Evolutionary conservation across 176 grass and related monocot genomes (phyloP), one percentile per base, ranked within the genome.

Genomic region (Carex pumila): DNA sequence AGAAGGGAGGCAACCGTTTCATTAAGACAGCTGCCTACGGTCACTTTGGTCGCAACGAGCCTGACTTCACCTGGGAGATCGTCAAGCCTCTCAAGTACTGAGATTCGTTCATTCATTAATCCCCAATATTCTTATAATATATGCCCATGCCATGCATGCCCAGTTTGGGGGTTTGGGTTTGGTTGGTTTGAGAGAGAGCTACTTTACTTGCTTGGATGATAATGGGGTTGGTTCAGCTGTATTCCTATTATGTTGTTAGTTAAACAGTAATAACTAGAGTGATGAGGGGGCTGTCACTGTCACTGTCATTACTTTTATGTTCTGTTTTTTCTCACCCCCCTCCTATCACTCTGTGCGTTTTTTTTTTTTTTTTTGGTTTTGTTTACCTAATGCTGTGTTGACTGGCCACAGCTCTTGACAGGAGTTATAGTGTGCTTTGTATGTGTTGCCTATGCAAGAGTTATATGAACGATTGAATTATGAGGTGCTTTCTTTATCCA

Each of bases 41-140:
- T 9, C 87, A 88, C 65, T 88, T 88, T 62, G 87, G 82, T 17
- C 67, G 87, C 65, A 81, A 85, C 12, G 87, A 81, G 50, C 82
- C 87, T 0, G 87, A 85, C 62, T 88, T 88, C 87, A 88, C 87
- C 52, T 88, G 82, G 87, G 87, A 88, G 82, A 31, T 62, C 2
- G 87, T 88, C 9, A 79, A 85, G 73, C 5, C 71, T 43, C 87
- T 88, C 73, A 73, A 88, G 87, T 84, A 88, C 41, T 73, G 70
- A 73, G 70, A 73, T 49, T 22, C 18, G n/a, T 45, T 45, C 68
- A 47, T 71, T 45, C 36, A 45, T 43, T 43, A 37, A 41, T 70
- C 62, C 62, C 13, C 47, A 50, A 50, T 50, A 50, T 50, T 50
- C 47, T 50, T 50, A 50, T 50, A 50, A 11, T 5, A 39, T 39